These are phyloP conservation scores for Scortechinia acanthostroma DNA, from an alignment of 2,329 filamentous ascomycete genomes.

Conservation along the genomic window DNA sequence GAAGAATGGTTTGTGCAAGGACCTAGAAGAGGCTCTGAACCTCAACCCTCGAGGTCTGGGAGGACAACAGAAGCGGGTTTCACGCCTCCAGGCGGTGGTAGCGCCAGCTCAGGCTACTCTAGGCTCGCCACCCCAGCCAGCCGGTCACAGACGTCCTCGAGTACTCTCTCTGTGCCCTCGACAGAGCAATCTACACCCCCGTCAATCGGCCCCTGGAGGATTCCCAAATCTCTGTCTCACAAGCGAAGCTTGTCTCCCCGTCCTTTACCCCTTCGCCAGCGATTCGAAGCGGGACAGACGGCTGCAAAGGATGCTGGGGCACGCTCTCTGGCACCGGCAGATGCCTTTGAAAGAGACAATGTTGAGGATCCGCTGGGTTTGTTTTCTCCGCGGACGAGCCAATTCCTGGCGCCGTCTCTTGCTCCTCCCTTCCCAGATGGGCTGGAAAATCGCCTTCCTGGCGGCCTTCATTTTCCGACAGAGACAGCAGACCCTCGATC, in stretches of 20 bases:
- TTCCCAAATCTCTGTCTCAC: constrained; percentile 14
- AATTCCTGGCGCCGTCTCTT: neutral
- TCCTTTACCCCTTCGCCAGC: constrained; percentile 25
- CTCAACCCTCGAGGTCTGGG: neutral
- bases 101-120: too few species aligned
- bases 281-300: constrained; percentile 13
- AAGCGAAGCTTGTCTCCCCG: constrained; percentile 21
- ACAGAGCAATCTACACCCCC: neutral
- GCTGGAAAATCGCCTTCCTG: too few species aligned
- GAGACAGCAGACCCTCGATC: constrained; percentile 24
- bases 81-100: neutral
- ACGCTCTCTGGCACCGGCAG: neutral
- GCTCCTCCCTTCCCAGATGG: neutral
- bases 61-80: too few species aligned
- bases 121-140: too few species aligned
- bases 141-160: neutral
- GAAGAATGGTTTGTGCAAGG: neutral
- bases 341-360: neutral
- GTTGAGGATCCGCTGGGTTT: neutral
- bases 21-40: neutral
- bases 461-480: constrained; percentile 10
- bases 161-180: neutral
- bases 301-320: constrained; percentile 4
- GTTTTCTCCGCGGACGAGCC: neutral
- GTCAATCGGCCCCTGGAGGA: neutral